Evolutionary conservation across 768 basidiomycete species (phyloP), one percentile per base, ranked within the genome.

Genomic region (Boletus sp.): DNA sequence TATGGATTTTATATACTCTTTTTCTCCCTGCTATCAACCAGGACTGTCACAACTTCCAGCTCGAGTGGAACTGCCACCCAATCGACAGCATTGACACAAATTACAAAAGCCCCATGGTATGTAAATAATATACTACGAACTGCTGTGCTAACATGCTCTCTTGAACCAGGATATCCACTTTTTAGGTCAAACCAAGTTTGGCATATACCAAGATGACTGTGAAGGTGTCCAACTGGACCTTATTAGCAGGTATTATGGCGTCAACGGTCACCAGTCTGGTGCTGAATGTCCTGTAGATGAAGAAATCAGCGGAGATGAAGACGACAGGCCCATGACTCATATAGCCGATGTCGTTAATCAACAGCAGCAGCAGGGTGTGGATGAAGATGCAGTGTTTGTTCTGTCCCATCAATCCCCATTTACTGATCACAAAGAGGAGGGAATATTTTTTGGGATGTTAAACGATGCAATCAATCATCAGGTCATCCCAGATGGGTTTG

Each of bases 1-100:
- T 77, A 0, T 80, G 79, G 79, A 61, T 80, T 0, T 55, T 80
- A 1, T 77, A 79, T 35, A n/a, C 23, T 14, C 65, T 80, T 0
- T 80, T 79, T 54, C 69, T 80, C 0, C 53, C 63, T 6, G 34
- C 32, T 0, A 72, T 81, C 32, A 75, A 78, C 29, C 11, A 54
- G 0, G 78, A 78, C 41, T 77, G 75, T 49, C 1, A 2, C 79
- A 77, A 77, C 23, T 23, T 23, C 23, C 23, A 23, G 23, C 23
- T 4, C 23, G 4, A 23, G 23, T 23, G 23, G 23, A 79, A 79
- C 48, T 39, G 56, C 1, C 74, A 79, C 39, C 71, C 72, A 0
- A 58, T 62, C 3, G 19, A 43, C 5, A 29, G 60, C 7, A 23
- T 25, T 2, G 35, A 58, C 5, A 61, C 47, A 0, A 54, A 57